These are phyloP conservation scores for Leptographium radiaticola DNA, from an alignment of 2,329 filamentous ascomycete species.

Conservation along the genomic window DNA sequence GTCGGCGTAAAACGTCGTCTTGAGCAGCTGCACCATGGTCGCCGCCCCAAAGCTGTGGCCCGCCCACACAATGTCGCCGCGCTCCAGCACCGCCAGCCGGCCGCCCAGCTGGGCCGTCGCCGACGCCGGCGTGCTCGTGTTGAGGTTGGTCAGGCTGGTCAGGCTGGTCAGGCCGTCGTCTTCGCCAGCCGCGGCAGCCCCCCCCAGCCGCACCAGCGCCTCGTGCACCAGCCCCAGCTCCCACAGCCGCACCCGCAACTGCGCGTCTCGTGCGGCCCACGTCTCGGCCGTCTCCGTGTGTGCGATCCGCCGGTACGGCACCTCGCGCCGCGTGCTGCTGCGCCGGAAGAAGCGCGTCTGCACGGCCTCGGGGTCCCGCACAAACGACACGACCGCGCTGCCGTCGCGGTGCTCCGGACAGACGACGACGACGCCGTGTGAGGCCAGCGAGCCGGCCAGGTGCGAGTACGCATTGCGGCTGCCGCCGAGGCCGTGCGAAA, in stretches of 20 bases:
- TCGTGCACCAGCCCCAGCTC: slow-evolving; percentile 62
- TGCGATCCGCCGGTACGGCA: slow-evolving; percentile 40
- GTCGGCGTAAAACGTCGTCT: slow-evolving; percentile 59
- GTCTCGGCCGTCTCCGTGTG: slow-evolving; percentile 54
- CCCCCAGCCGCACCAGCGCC: slow-evolving; percentile 53
- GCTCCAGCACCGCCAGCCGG: slow-evolving; percentile 54
- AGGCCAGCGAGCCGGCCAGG: slow-evolving; percentile 63
- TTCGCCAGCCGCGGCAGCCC: slow-evolving; percentile 16
- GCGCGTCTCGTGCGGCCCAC: slow-evolving; percentile 53
- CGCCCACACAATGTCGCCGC: slow-evolving; percentile 60
- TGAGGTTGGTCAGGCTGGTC: slow-evolving; percentile 37
- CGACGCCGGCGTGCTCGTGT: slow-evolving; percentile 28
- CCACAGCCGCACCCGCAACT: slow-evolving; percentile 65
- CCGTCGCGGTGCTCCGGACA: slow-evolving; percentile 77
- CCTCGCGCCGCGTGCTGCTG: slow-evolving; percentile 17
- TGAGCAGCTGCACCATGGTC: slow-evolving; percentile 63
- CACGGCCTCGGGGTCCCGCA: slow-evolving; percentile 48
- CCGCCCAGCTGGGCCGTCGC: slow-evolving; percentile 45
- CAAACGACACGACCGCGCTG: slow-evolving; percentile 59
- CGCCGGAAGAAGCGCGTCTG: slow-evolving; percentile 23
- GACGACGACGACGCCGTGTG: slow-evolving; percentile 67
- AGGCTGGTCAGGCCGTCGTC: slow-evolving; percentile 28
- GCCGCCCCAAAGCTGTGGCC: slow-evolving; percentile 76
- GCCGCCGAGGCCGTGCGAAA: slow-evolving; percentile 76
- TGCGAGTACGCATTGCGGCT: slow-evolving; percentile 78